Evolutionary conservation across 371 early-diverging fungal species (phyloP).

Genomic region (Blakeslea trispora): DNA sequence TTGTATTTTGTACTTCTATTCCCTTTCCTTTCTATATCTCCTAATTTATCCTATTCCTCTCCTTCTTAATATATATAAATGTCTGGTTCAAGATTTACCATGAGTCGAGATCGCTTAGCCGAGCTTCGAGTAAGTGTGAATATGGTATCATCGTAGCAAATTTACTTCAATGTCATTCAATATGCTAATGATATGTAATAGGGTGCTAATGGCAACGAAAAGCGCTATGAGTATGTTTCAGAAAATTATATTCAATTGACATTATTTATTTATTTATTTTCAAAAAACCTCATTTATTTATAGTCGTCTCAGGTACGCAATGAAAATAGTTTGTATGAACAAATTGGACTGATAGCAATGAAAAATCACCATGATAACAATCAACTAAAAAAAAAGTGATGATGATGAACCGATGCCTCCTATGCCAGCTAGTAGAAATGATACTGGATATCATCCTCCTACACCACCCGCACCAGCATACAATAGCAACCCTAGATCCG

Average conservation of each 20-base stretch:
- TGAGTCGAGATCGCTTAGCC: slow-evolving; percentile 56
- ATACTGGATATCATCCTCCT: slow-evolving; percentile 43
- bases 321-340: too few relatives aligned
- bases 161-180: too few relatives aligned
- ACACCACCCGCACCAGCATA: slow-evolving; percentile 43
- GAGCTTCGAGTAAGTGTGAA: slow-evolving; percentile 41
- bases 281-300: neutral
- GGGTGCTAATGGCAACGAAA: slow-evolving; percentile 38
- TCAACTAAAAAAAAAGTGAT: slow-evolving; percentile 25
- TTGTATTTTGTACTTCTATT: neutral
- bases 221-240: slow-evolving; percentile 45
- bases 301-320: slow-evolving; percentile 46
- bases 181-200: slow-evolving; percentile 6
- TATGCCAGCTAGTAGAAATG: slow-evolving; percentile 34
- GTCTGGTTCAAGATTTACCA: slow-evolving; percentile 51
- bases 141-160: too few relatives aligned
- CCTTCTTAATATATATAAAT: slow-evolving; percentile 14
- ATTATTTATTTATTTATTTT: neutral
- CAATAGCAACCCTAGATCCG: slow-evolving; percentile 31
- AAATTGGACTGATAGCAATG: too few relatives aligned
- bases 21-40: slow-evolving; percentile 11
- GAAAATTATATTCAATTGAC: neutral
- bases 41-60: too few relatives aligned
- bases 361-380: too few relatives aligned
- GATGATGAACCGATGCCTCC: slow-evolving; percentile 47